Evolutionary conservation across 2,329 filamentous ascomycete genomes (phyloP).

Genomic region (Mollisiaceae sp.): DNA sequence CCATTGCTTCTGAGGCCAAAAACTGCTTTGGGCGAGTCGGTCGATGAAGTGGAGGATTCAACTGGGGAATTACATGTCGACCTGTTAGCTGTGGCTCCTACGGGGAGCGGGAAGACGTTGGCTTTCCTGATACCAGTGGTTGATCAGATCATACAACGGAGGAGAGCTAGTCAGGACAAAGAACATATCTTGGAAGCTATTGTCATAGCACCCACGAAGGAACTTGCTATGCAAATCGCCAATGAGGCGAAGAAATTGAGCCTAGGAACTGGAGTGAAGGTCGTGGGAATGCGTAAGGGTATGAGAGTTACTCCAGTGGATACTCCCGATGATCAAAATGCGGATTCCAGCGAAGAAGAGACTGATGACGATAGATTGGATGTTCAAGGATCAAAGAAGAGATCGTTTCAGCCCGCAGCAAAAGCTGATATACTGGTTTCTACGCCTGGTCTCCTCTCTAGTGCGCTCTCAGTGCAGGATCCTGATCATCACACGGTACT

Average conservation of each 20-base stretch:
- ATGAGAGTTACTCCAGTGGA: constrained; percentile 66
- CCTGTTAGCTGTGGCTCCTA: constrained; percentile 88
- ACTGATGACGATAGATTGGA: constrained; percentile 43
- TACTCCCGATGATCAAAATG: constrained; percentile 39
- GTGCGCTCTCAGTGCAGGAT: constrained; percentile 64
- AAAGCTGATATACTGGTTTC: constrained; percentile 82
- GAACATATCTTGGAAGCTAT: constrained; percentile 66
- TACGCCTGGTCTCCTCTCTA: constrained; percentile 78
- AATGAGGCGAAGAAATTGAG: constrained; percentile 86
- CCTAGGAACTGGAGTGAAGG: constrained; percentile 75
- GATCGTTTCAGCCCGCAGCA: constrained; percentile 55
- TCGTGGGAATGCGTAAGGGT: constrained; percentile 84
- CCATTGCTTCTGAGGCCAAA: constrained; percentile 73
- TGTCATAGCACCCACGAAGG: constrained; percentile 79
- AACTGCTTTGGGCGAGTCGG: constrained; percentile 51
- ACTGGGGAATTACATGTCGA: constrained; percentile 57
- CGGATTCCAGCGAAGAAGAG: constrained; percentile 40
- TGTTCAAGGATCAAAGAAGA: constrained; percentile 41
- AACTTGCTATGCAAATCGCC: constrained; percentile 79
- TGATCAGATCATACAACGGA: constrained; percentile 70
- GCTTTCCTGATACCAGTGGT: constrained; percentile 90
- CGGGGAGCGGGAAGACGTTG: constrained; percentile 94
- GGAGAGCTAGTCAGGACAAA: constrained; percentile 46
- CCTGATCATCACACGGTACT: constrained; percentile 53
- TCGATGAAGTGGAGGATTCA: constrained; percentile 39